Evolutionary conservation across 1,284 basidiomycete species (phyloP).

Genomic region (Gymnopus androsaceus): DNA sequence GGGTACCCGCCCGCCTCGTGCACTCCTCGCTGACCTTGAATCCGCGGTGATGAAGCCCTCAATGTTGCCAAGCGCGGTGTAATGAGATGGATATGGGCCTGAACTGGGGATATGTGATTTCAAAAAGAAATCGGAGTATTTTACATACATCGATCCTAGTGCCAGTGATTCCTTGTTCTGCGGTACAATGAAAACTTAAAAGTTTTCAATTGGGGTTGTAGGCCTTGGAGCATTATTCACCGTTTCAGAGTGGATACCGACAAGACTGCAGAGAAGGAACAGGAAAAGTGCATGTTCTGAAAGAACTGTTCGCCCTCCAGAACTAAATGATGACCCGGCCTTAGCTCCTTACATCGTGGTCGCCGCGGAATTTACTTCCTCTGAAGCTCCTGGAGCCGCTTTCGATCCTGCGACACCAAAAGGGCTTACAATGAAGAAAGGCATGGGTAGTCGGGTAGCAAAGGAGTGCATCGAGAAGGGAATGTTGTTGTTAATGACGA

Average conservation of each 20-base stretch:
- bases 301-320: conserved; percentile 70
- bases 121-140: conserved; percentile 23
- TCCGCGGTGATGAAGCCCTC: conserved; percentile 25
- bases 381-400: conserved; percentile 39
- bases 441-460: conserved; percentile 75
- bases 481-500: conserved; percentile 79
- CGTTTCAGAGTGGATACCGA: too few species aligned
- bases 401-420: conserved; percentile 44
- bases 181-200: conserved; percentile 11
- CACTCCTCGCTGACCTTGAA: conserved; percentile 29
- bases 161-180: not conserved
- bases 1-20: conserved; percentile 38
- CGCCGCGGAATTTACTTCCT: conserved; percentile 77
- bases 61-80: conserved; percentile 25
- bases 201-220: conserved; percentile 10
- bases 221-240: too few species aligned
- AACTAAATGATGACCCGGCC: conserved; percentile 56
- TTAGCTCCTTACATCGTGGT: conserved; percentile 72
- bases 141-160: too few species aligned
- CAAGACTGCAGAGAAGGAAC: too few species aligned
- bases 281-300: too few species aligned
- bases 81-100: conserved; percentile 28
- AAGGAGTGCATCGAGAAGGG: conserved; percentile 84
- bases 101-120: conserved; percentile 36
- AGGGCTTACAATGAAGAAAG: conserved; percentile 37